Evolutionary conservation across 2,329 filamentous ascomycete genomes (phyloP).

Genomic region (Curvularia sp.): DNA sequence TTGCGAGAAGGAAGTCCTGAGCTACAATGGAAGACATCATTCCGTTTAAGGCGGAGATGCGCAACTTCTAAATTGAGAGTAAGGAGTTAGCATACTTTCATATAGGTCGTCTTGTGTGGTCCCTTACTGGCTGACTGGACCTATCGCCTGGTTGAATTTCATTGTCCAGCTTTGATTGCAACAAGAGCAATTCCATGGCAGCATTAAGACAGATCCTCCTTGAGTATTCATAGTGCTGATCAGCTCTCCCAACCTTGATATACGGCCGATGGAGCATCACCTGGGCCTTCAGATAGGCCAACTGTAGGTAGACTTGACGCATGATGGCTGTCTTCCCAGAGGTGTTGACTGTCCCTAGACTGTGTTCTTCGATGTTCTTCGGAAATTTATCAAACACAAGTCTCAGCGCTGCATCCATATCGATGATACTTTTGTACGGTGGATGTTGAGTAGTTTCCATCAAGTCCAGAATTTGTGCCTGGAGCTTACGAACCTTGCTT

Average conservation of each 20-base stretch:
- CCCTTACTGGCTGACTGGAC: slow-evolving; percentile 20
- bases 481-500: slow-evolving; percentile 32
- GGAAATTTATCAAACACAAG: slow-evolving; percentile 34
- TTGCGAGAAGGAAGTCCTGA: slow-evolving; percentile 58
- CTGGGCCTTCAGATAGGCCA: slow-evolving; percentile 44
- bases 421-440: slow-evolving; percentile 39
- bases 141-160: slow-evolving; percentile 52
- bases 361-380: slow-evolving; percentile 21
- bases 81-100: not conserved
- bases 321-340: slow-evolving; percentile 26
- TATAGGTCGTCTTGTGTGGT: not conserved
- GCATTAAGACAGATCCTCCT: slow-evolving; percentile 55
- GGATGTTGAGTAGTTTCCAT: slow-evolving; percentile 36
- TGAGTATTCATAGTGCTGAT: slow-evolving; percentile 51
- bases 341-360: slow-evolving; percentile 22
- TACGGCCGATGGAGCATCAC: slow-evolving; percentile 50
- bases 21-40: slow-evolving; percentile 54
- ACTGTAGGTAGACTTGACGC: slow-evolving; percentile 39
- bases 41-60: slow-evolving; percentile 53
- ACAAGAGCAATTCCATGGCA: slow-evolving; percentile 53
- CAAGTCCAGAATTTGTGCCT: slow-evolving; percentile 41
- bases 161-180: slow-evolving; percentile 54
- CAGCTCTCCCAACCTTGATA: slow-evolving; percentile 44
- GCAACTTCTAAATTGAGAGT: slow-evolving; percentile 21
- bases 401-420: slow-evolving; percentile 36